These are phyloP conservation scores for Cornus kousa DNA, from an alignment of 148 eudicot genomes.

Conservation along the genomic window DNA sequence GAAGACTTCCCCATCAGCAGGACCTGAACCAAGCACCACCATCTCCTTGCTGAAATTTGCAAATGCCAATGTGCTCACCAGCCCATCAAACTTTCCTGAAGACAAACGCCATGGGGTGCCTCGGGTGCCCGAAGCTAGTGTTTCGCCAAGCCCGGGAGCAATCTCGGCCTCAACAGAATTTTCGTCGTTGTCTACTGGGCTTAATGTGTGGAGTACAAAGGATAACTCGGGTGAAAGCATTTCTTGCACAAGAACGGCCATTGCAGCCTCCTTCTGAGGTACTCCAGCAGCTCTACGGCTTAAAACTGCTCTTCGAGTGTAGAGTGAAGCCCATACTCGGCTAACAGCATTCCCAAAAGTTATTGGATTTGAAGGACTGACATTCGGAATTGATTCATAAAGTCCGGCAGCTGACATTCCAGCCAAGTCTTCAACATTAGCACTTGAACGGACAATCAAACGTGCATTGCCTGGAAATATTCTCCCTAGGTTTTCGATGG, in stretches of 20 bases:
- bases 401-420: constrained; percentile 99
- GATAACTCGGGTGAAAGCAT: constrained; percentile 83
- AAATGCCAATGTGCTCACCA: constrained; percentile 67
- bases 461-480: constrained; percentile 47
- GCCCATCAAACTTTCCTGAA: constrained; percentile 66
- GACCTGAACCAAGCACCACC: constrained; percentile 51
- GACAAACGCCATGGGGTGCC: constrained; percentile 94
- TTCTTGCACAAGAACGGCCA: constrained; percentile 90
- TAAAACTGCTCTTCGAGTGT: constrained; percentile 91
- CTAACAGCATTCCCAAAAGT: constrained; percentile 60
- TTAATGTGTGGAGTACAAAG: constrained; percentile 84
- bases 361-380: constrained; percentile 71
- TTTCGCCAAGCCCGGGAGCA: constrained; percentile 92
- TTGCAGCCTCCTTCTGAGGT: constrained; percentile 62
- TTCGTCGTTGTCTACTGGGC: constrained; percentile 68
- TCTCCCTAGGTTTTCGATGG: constrained; percentile 42
- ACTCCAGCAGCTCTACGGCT: constrained; percentile 80
- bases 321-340: constrained; percentile 87
- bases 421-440: constrained; percentile 92
- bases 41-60: constrained; percentile 94
- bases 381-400: constrained; percentile 89
- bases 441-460: constrained; percentile 90
- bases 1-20: constrained; percentile 72
- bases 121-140: constrained; percentile 84
- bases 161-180: constrained; percentile 76